Conservation (phyloP, 2,329 filamentous ascomycete genomes). For the Sordariomycetes sp. region DNA sequence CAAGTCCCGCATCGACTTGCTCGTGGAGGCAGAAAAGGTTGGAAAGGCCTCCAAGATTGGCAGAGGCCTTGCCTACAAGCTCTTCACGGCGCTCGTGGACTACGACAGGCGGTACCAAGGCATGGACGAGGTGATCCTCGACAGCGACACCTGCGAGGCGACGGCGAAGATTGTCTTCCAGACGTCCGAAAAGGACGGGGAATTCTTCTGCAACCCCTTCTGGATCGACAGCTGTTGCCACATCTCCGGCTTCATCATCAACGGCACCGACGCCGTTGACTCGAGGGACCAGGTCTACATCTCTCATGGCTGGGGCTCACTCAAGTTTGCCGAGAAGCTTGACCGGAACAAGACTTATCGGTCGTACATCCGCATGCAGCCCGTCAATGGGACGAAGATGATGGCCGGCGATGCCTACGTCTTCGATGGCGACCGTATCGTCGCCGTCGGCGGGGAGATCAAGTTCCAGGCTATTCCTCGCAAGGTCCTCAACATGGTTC, state of each 20-base stretch:
- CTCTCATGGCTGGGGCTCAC: conserved; percentile 44
- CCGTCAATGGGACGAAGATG: conserved; percentile 32
- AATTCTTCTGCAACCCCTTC: conserved; percentile 41
- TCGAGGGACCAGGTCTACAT: conserved; percentile 42
- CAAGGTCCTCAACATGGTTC: conserved; percentile 50
- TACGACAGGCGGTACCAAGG: conserved; percentile 40
- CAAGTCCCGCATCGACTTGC: conserved; percentile 43
- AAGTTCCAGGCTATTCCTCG: conserved; percentile 57
- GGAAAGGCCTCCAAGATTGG: conserved; percentile 61
- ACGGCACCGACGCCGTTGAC: conserved; percentile 41
- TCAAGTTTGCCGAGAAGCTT: conserved; percentile 34
- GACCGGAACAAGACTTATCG: conserved; percentile 33
- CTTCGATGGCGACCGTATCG: conserved; percentile 35
- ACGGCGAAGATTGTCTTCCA: conserved; percentile 38
- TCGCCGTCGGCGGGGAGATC: conserved; percentile 38
- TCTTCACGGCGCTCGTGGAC: conserved; percentile 42
- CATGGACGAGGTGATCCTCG: conserved; percentile 44
- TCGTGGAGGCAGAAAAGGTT: conserved; percentile 45
- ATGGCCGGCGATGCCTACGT: conserved; percentile 37
- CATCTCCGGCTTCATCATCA: conserved; percentile 48
- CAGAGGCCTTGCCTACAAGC: conserved; percentile 67
- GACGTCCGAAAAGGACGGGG: conserved; percentile 30
- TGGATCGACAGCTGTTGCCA: conserved; percentile 47
- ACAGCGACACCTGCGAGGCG: conserved; percentile 36
- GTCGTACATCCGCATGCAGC: conserved; percentile 45